A percentile compares a stretch with the other conserved stretches of the same genome.
These are phyloP conservation scores for Balakata baccata DNA, from an alignment of 345 rosid species.

Conservation along the genomic window DNA sequence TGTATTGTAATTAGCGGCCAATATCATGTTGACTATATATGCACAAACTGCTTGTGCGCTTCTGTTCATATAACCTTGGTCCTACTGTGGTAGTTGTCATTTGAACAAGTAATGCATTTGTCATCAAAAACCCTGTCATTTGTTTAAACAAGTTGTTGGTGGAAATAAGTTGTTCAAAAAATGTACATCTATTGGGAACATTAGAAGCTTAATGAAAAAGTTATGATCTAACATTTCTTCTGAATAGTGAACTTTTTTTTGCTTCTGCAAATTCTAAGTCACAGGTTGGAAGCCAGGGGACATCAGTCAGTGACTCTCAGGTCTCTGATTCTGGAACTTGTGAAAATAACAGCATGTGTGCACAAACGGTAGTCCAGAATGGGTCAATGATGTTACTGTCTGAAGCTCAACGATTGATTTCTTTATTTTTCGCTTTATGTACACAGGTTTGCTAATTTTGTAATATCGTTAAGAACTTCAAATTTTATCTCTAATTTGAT, in stretches of 20 bases:
- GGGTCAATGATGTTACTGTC: constrained; percentile 52
- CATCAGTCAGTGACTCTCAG: constrained; percentile 51
- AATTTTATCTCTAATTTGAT: not conserved
- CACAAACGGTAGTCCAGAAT: constrained; percentile 39
- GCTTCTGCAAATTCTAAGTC: constrained; percentile 22
- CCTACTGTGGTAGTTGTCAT: not conserved
- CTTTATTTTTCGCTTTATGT: constrained; percentile 89
- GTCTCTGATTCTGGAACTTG: constrained; percentile 44
- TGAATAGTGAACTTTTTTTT: constrained; percentile 6
- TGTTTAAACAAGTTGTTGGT: not conserved
- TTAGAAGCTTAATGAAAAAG: not conserved
- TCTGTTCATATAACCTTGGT: not conserved
- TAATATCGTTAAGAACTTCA: constrained; percentile 15
- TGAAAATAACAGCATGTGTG: constrained; percentile 40
- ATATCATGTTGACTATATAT: not conserved
- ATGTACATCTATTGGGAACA: not conserved
- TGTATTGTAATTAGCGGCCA: not conserved
- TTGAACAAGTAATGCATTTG: not conserved
- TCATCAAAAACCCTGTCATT: not conserved
- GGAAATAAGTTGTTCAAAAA: not conserved
- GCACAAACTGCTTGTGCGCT: not conserved
- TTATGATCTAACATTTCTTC: not conserved
- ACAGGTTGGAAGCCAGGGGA: constrained; percentile 57
- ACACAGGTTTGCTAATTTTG: constrained; percentile 58
- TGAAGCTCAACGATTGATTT: constrained; percentile 83